Percentiles rank a stretch among this genome's conserved stretches.
These are phyloP conservation scores for Hymenochaete sp. DNA, from an alignment of 1,284 basidiomycete species.

Conservation along the genomic window DNA sequence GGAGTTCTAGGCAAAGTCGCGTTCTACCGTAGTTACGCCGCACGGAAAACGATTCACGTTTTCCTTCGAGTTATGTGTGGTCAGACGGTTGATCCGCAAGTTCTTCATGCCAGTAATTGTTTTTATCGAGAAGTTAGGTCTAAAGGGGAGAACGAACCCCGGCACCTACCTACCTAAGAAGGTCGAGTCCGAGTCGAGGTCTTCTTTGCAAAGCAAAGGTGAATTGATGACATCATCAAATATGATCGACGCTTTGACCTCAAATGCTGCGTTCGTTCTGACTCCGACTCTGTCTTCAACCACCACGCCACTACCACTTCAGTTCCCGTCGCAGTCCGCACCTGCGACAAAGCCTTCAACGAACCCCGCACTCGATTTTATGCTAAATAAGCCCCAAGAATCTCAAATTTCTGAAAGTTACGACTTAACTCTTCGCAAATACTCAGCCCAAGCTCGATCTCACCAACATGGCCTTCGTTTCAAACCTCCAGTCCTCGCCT, in stretches of 20 bases:
- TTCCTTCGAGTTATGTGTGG: too few relatives aligned
- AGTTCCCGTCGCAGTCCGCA: slow-evolving; percentile 13
- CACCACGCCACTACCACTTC: slow-evolving; percentile 12
- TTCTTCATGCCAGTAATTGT: too few relatives aligned
- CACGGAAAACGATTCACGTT: too few relatives aligned
- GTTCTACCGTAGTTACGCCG: too few relatives aligned
- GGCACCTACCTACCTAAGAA: too few relatives aligned
- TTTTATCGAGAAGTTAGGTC: not conserved
- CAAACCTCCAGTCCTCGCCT: slow-evolving; percentile 7
- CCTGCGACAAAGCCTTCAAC: slow-evolving; percentile 9
- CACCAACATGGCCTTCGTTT: slow-evolving; percentile 45
- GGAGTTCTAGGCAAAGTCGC: too few relatives aligned
- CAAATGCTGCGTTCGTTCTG: not conserved
- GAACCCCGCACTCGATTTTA: slow-evolving; percentile 7
- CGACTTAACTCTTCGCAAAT: slow-evolving; percentile 4
- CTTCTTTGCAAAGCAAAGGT: too few relatives aligned
- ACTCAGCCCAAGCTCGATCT: slow-evolving; percentile 16
- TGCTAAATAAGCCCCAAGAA: slow-evolving; percentile 15
- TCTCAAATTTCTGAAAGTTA: slow-evolving; percentile 6
- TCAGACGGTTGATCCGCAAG: too few relatives aligned
- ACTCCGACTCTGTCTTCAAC: slow-evolving; percentile 1
- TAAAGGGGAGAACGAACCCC: not conserved
- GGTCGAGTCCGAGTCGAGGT: too few relatives aligned
- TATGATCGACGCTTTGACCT: slow-evolving; percentile 2
- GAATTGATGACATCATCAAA: too few relatives aligned